These are phyloP conservation scores for Dacryopinax spathularia DNA, from an alignment of 768 basidiomycete species.

Conservation along the genomic window DNA sequence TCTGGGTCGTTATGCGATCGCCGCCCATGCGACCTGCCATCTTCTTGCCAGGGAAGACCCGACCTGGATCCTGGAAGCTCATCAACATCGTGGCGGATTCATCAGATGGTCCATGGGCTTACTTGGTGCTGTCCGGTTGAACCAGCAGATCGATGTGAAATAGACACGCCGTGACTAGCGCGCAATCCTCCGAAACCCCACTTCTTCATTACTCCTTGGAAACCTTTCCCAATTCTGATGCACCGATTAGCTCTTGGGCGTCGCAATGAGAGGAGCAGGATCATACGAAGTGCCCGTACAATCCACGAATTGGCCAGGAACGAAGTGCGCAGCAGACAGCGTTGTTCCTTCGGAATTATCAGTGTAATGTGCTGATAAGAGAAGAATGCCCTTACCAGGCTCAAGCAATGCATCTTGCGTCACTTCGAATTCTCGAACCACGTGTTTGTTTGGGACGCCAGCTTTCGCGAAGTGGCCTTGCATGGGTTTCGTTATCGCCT, in stretches of 20 bases:
- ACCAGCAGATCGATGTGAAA: conserved; percentile 85
- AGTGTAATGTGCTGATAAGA: not conserved
- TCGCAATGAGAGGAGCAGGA: conserved; percentile 15
- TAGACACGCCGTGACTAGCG: conserved; percentile 90
- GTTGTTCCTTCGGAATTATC: conserved; percentile 51
- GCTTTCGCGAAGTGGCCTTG: conserved; percentile 81
- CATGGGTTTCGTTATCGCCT: conserved; percentile 65
- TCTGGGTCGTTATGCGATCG: conserved; percentile 67
- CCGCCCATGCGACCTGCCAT: conserved; percentile 93
- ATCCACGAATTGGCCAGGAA: conserved; percentile 93
- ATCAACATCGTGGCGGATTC: conserved; percentile 7
- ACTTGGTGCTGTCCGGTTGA: conserved; percentile 94
- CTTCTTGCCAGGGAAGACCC: conserved; percentile 94
- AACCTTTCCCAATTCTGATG: conserved; percentile 85
- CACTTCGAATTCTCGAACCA: conserved; percentile 78
- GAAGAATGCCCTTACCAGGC: conserved; percentile 45
- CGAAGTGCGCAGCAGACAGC: conserved; percentile 84
- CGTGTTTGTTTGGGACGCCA: conserved; percentile 63
- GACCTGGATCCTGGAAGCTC: conserved; percentile 68
- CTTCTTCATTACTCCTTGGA: conserved; percentile 92
- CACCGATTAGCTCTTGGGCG: conserved; percentile 7
- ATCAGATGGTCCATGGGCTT: conserved; percentile 15
- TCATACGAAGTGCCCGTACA: conserved; percentile 81
- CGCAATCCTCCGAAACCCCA: conserved; percentile 85
- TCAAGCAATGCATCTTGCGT: conserved; percentile 81